Evolutionary conservation across 345 rosid genomes (phyloP).

Genomic region (Salix koriyanagi): DNA sequence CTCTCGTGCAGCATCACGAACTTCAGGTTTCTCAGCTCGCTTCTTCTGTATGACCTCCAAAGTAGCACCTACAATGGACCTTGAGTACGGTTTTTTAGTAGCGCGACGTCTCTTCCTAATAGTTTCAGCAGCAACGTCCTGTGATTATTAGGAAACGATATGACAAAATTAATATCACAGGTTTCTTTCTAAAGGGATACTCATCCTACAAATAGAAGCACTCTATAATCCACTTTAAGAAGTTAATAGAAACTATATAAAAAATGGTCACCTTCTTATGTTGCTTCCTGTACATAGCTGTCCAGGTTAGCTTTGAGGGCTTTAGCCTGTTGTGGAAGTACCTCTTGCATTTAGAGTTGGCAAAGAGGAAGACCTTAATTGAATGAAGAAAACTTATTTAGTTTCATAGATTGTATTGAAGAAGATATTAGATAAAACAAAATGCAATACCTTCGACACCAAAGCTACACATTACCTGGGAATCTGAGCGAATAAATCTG

Average conservation of each 20-base stretch:
- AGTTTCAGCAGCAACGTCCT: constrained; percentile 63
- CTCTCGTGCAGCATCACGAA: constrained; percentile 62
- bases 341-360: constrained; percentile 84
- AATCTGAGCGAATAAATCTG: constrained; percentile 65
- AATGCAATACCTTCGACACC: not conserved
- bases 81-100: constrained; percentile 61
- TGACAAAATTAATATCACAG: not conserved
- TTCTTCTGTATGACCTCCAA: constrained; percentile 67
- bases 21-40: constrained; percentile 65
- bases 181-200: too few species aligned
- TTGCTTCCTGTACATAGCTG: constrained; percentile 67
- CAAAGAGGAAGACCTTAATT: constrained; percentile 71
- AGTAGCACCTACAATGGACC: constrained; percentile 70
- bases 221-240: too few species aligned
- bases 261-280: constrained; percentile 50
- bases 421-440: not conserved
- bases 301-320: constrained; percentile 89
- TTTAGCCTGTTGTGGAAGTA: constrained; percentile 86
- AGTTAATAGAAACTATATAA: not conserved
- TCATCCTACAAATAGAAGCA: too few species aligned
- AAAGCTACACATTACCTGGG: constrained; percentile 39
- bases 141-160: not conserved
- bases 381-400: not conserved
- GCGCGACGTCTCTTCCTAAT: constrained; percentile 53
- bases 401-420: not conserved